These are phyloP conservation scores for Monosporascus sp. DNA, from an alignment of 2,329 filamentous ascomycete species.

Conservation along the genomic window DNA sequence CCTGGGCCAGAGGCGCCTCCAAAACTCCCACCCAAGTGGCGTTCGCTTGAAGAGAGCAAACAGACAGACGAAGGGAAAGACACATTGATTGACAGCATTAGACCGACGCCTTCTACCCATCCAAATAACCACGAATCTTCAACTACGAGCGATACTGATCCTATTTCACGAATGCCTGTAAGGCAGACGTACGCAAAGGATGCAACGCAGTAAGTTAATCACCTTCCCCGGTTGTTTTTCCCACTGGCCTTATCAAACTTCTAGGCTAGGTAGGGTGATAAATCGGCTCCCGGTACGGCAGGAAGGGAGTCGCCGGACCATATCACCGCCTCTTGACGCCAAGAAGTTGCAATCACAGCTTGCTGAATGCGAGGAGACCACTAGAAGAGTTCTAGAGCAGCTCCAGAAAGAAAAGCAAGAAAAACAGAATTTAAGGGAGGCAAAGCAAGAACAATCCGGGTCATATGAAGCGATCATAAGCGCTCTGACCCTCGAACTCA, in stretches of 20 bases:
- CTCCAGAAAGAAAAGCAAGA: neutral
- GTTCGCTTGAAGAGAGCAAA: neutral
- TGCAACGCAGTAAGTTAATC: neutral
- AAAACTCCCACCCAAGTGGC: neutral
- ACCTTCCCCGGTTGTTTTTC: too few species aligned
- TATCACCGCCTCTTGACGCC: neutral
- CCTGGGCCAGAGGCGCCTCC: neutral
- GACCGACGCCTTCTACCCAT: neutral
- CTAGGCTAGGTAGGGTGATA: too few species aligned
- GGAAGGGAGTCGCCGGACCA: neutral
- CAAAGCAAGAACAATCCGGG: neutral
- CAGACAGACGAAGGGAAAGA: neutral
- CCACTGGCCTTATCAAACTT: too few species aligned
- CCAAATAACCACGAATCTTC: neutral
- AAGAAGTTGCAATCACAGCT: neutral
- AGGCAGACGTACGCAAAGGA: neutral
- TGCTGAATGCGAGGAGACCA: neutral
- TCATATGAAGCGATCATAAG: too few species aligned
- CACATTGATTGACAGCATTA: neutral
- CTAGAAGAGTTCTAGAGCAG: neutral
- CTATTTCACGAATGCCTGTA: neutral
- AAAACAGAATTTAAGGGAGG: neutral
- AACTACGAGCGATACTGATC: neutral
- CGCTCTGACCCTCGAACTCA: neutral
- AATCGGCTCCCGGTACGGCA: neutral